Evolutionary conservation across 2,329 filamentous ascomycete species (phyloP), one percentile per base, ranked within the genome.

Genomic region (Nigrospora sphaerica): DNA sequence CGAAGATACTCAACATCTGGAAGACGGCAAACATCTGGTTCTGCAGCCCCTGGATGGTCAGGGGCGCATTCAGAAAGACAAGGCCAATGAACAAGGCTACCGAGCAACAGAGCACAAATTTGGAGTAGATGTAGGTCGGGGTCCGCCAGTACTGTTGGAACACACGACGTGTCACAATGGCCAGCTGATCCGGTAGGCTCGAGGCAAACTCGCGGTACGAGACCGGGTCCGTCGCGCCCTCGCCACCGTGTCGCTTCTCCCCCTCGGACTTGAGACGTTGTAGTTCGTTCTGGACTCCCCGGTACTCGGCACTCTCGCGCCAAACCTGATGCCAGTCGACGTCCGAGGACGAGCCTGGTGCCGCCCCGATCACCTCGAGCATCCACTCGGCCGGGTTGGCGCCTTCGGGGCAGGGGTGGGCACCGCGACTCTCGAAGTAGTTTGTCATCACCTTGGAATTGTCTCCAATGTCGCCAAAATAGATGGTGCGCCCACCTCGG

Each of bases 111-210:
- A 92, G 75, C 1, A 74, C 62, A 2, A 78, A 62, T 67, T 93
- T 92, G 47, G 85, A 78, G 63, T 87, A 86, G 57, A 93, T 82
- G 65, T 93, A 93, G 10, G 73, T 73, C 0, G 88, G 88, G 46
- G 81, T 88, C 39, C 88, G 78, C 86, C 88, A 92, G 72, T 91
- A 91, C 60, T 93, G 87, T 57, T 88, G 77, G 65, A 90, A 90
- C 7, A 90, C 80, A 47, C 88, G 81, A 7, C 73, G 56, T 2
- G 79, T 80, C 37, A 88, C 86, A 48, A 82, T 73, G 39, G 63
- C 66, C 1, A 92, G 65, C 60, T 95, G 90, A 1, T 70, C 58
- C 0, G 48, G 49, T 58, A 95, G 86, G 0, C 88, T 82, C 55
- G 87, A 85, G 6, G 90, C 89, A 51, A 95, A 95, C 63, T 93